These are phyloP conservation scores for Corrigiola litoralis DNA, from an alignment of 179 eudicot genomes.

Conservation along the genomic window DNA sequence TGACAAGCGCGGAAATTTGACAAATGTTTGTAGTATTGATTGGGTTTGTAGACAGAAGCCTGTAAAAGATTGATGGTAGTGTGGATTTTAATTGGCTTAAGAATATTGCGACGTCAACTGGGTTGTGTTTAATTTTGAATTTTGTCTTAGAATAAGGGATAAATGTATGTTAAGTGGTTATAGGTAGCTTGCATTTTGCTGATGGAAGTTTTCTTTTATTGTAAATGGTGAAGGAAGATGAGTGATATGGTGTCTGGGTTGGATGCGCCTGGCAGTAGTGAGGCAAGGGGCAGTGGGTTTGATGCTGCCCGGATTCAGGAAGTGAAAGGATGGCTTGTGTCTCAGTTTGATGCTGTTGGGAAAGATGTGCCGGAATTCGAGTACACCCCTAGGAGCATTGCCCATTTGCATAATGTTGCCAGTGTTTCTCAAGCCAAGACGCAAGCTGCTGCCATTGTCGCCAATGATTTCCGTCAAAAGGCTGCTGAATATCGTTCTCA, in stretches of 20 bases:
- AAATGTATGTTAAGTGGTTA: too few species aligned
- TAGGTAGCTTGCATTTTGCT: not conserved
- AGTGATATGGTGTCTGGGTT: constrained; percentile 49
- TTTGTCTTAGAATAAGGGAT: too few species aligned
- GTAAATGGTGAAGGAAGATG: constrained; percentile 43
- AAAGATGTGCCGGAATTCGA: constrained; percentile 94
- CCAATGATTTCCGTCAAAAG: constrained; percentile 83
- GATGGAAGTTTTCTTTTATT: not conserved
- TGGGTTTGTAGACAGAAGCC: too few species aligned
- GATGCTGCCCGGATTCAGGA: constrained; percentile 81
- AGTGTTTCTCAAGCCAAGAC: constrained; percentile 83
- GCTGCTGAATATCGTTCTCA: constrained; percentile 86
- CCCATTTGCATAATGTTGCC: constrained; percentile 79
- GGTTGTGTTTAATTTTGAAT: too few species aligned
- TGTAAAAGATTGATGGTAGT: too few species aligned
- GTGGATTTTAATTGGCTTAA: too few species aligned
- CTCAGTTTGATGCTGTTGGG: constrained; percentile 83
- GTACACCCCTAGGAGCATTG: constrained; percentile 80
- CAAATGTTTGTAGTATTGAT: too few species aligned
- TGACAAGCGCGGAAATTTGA: too few species aligned
- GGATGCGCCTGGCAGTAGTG: constrained; percentile 38
- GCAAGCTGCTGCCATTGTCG: constrained; percentile 81
- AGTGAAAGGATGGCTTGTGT: constrained; percentile 82
- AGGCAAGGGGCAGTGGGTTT: constrained; percentile 46
- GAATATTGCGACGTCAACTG: too few species aligned